Evolutionary conservation across 257 asterid species (phyloP), one percentile per base, ranked within the genome.

Genomic region (Solanum appendiculatum): DNA sequence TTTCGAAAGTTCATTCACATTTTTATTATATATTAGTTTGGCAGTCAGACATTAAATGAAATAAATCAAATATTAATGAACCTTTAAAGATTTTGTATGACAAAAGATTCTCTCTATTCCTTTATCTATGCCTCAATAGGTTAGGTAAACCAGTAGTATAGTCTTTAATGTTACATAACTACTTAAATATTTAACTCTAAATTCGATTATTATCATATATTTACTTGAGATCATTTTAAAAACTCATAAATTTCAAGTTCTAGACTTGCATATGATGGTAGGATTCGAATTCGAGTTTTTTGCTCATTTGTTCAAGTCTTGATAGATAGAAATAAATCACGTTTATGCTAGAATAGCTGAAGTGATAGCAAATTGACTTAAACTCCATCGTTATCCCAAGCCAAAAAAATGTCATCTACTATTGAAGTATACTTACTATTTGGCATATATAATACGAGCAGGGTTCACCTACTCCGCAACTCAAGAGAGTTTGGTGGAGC

Each of bases 401-500:
- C 14, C 11, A 73, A 37, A 23, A 23, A 51, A 16, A 51, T 51
- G 58, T 51, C 8, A 46, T 46, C 10, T 46, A 46, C 54, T 13
- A 46, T 13, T 46, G 68, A 11, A 58, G 78, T 16, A 84, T 29
- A 12, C 39, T 69, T 72, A 54, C 15, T 1, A 31, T 86, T 46
- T 48, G 15, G 13, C 18, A 33, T 86, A 27, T 77, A 25, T 77
- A 14, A 25, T 29, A 25, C 0, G 25, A 44, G 46, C n/a, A 87
- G 89, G 89, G 87, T 87, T 87, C 74, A 56, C 87, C 83, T 70
- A 87, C 85, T 84, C 87, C 1, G 58, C 85, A 56, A 77, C 69
- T 16, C 75, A 87, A 2, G 89, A 73, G 58, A 87, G 64, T 40
- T 72, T 87, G 21, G 87, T 87, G 85, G 89, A 87, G 85, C 77